Base-by-base conservation (phyloP, 208 protist species). In the Crithidia expoeki region DNA sequence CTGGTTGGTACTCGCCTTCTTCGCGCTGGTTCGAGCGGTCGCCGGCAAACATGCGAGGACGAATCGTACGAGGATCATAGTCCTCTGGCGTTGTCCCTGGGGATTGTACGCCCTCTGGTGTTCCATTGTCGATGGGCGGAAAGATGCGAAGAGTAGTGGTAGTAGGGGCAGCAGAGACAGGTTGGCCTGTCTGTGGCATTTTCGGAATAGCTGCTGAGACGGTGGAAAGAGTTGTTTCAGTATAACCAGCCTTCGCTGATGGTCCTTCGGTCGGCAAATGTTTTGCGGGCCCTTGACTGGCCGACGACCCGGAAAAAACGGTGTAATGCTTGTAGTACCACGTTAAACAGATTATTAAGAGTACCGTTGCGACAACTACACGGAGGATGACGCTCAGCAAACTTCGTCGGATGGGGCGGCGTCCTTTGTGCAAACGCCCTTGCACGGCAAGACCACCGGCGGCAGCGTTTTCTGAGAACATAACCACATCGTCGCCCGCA, bases 361-460 rank as follows among this genome's bases (percentile, higher is more conserved):
- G 50, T 6, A 27, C 16, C n/a, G 44, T 4, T 4, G 25, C 2
- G 4, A 28, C 14, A 12, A 61, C 2, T 1, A 28, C 40, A 30
- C 23, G 38, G 12, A 57, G 3, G 16, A 61, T 4, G 19, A 21
- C n/a, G n/a, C n/a, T n/a, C n/a, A n/a, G n/a, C n/a, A n/a, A n/a
- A n/a, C n/a, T n/a, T n/a, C n/a, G n/a, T n/a, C 14, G 40, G 61
- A 47, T 6, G 52, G 6, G 16, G 59, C 11, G 6, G 64, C 52
- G 25, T 52, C 19, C 36, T 38, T 2, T 38, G 52, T n/a, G 52
- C 64, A 0, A 52, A 36, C 28, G 23, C 34, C 64, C 61, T 52
- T 6, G 64, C 59, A 16, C 64, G 52, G 64, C 50, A 60, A 19
- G 52, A 25, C 1, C 40, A 30, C 1, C 64, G 52, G 2, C 59